Percentiles rank a stretch among this genome's conserved stretches.
Evolutionary conservation across 495 filamentous ascomycete genomes (phyloP).

Genomic region (Acidiella bohemica): DNA sequence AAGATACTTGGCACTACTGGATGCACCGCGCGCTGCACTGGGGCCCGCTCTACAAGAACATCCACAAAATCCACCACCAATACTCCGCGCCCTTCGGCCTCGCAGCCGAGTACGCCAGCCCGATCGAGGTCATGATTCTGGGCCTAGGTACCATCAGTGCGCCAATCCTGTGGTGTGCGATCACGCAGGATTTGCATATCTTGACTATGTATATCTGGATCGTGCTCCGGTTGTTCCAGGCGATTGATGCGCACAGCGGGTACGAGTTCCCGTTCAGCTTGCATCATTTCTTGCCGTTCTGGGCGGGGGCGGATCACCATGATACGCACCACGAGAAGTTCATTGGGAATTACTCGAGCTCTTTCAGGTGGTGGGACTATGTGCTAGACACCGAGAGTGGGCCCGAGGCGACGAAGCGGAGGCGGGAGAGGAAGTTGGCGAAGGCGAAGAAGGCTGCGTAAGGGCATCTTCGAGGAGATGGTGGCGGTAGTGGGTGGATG

Average conservation of each 20-base stretch:
- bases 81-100: constrained; percentile 96
- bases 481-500: too few species aligned
- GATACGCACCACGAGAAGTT: constrained; percentile 95
- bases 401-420: constrained; percentile 68
- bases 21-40: constrained; percentile 88
- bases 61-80: constrained; percentile 98
- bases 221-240: constrained; percentile 81
- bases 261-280: constrained; percentile 97
- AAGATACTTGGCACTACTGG: constrained; percentile 99
- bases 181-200: constrained; percentile 81
- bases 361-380: constrained; percentile 99
- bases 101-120: constrained; percentile 93
- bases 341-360: constrained; percentile 93
- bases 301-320: constrained; percentile 95
- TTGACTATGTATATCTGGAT: constrained; percentile 98
- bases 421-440: constrained; percentile 63
- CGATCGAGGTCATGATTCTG: constrained; percentile 95
- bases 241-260: constrained; percentile 91
- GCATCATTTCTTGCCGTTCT: constrained; percentile 92
- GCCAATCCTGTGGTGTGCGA: constrained; percentile 72
- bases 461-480: too few species aligned
- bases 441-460: constrained; percentile 56
- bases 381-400: constrained; percentile 84
- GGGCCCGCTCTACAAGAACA: constrained; percentile 81
- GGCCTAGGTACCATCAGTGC: constrained; percentile 76